Evolutionary conservation across 169 alveolate species (phyloP), one percentile per base, ranked within the genome.

Genomic region (Babesia bovis): DNA sequence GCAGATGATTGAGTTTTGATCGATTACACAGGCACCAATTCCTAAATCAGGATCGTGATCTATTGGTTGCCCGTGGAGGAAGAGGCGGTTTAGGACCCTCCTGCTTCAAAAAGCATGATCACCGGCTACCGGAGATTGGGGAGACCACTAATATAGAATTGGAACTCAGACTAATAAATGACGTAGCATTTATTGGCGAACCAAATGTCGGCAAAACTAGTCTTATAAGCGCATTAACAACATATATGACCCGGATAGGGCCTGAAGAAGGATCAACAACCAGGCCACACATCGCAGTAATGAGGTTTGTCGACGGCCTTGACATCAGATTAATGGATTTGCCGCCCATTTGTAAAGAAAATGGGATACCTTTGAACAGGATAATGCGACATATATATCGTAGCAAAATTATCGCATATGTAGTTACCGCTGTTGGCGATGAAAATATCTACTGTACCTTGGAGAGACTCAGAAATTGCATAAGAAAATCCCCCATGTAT

Each of bases 51-150:
- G 71, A 84, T 45, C 85, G 63, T 17, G 78, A 69, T 28, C 47
- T 88, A 45, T 60, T 88, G 63, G 85, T 88, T 41, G 93, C 93
- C 17, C 77, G 91, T 6, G 93, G 91, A 19, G 93, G 93, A 7
- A 84, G 79, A 66, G 93, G 93, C 32, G 93, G 93, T 15, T 68
- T 88, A n/a, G 89, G 91, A 7, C 90, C 89, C 36, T 88, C 93
- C 0, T 26, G 78, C 73, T 88, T 88, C 83, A 88, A 88, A 81
- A 88, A 88, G 45, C 93, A 88, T 71, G 93, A 88, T 40, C 61
- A 71, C 73, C 66, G 93, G 30, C 79, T 88, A 36, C 91, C 93
- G 13, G 93, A 88, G 74, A 68, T 70, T 10, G 86, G 93, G 33
- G 93, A 88, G 45, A 65, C 74, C 17, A 75, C 60, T 1, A 35